phyloP scores from a whole-genome alignment of 2,329 filamentous ascomycete genomes.

The Monascus ruber region DNA sequence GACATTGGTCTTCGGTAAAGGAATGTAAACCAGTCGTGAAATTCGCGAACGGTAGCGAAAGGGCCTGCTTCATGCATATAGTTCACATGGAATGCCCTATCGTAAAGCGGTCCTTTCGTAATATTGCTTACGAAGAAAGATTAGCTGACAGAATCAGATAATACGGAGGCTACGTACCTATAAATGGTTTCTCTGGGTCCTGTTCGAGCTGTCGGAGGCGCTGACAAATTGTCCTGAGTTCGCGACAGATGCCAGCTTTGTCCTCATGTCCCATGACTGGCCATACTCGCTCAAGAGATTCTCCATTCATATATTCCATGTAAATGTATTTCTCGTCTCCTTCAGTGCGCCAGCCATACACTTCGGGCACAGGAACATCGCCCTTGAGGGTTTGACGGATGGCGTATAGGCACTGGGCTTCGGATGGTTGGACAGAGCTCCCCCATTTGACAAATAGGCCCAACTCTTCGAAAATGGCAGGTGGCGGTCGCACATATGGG shows the following conservation, averaged over 20 bases:
- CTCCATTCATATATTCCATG: slow-evolving; percentile 21
- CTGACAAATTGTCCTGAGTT: slow-evolving; percentile 10
- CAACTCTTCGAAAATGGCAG: slow-evolving; percentile 17
- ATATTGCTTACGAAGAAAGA: slow-evolving; percentile 8
- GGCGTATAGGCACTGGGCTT: slow-evolving; percentile 21
- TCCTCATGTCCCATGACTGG: slow-evolving; percentile 7
- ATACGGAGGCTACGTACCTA: too few species aligned
- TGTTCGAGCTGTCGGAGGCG: slow-evolving; percentile 15
- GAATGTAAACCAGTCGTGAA: slow-evolving; percentile 22
- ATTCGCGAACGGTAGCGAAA: slow-evolving; percentile 17
- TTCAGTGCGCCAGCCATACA: slow-evolving; percentile 23
- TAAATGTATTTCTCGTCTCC: slow-evolving; percentile 19
- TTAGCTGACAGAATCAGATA: slow-evolving; percentile 1
- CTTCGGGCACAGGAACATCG: slow-evolving; percentile 23
- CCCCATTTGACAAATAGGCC: slow-evolving; percentile 26
- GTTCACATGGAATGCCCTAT: slow-evolving; percentile 10
- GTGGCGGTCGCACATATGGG: slow-evolving; percentile 8
- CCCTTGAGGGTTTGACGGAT: slow-evolving; percentile 10
- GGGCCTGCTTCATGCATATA: slow-evolving; percentile 15
- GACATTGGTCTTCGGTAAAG: slow-evolving; percentile 11
- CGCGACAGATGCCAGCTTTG: slow-evolving; percentile 5
- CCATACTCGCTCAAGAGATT: slow-evolving; percentile 18
- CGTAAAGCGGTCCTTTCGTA: slow-evolving; percentile 8
- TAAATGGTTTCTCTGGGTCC: slow-evolving; percentile 13
- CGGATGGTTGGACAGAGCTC: slow-evolving; percentile 11